Percentiles rank a stretch among this genome's conserved stretches.
Evolutionary conservation across 148 eudicot genomes (phyloP).

Genomic region (Linanthus parryae): DNA sequence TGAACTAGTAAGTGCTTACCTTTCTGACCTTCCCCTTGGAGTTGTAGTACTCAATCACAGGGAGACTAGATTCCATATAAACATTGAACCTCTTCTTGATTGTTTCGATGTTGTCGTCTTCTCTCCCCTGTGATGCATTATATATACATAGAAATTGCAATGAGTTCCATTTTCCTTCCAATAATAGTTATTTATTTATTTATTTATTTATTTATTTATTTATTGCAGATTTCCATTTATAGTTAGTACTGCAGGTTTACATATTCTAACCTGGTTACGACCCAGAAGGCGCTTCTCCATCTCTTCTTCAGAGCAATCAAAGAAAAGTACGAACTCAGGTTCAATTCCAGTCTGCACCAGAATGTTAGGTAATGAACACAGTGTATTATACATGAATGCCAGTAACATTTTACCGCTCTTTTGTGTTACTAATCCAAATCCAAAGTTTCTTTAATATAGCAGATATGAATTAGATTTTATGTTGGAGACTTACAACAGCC

Average conservation of each 20-base stretch:
- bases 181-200: no score
- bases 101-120: slow-evolving; percentile 60
- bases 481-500: slow-evolving; percentile 50
- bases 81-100: slow-evolving; percentile 62
- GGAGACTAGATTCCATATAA: slow-evolving; percentile 60
- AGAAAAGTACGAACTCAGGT: slow-evolving; percentile 66
- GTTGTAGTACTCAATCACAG: slow-evolving; percentile 55
- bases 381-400: not conserved
- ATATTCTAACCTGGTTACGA: slow-evolving; percentile 61
- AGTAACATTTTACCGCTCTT: not conserved
- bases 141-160: not conserved
- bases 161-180: no score
- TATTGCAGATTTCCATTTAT: no score
- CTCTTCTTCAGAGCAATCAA: slow-evolving; percentile 79
- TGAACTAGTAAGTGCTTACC: slow-evolving; percentile 27
- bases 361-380: not conserved
- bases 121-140: slow-evolving; percentile 43
- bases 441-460: no score
- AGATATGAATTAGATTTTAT: not conserved
- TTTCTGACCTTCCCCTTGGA: slow-evolving; percentile 56
- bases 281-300: slow-evolving; percentile 74
- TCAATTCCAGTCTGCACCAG: slow-evolving; percentile 61
- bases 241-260: slow-evolving; percentile 3
- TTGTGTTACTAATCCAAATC: no score
- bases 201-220: no score